Conservation (phyloP, 2,329 filamentous ascomycete species). For the Metarhizium sp. region DNA sequence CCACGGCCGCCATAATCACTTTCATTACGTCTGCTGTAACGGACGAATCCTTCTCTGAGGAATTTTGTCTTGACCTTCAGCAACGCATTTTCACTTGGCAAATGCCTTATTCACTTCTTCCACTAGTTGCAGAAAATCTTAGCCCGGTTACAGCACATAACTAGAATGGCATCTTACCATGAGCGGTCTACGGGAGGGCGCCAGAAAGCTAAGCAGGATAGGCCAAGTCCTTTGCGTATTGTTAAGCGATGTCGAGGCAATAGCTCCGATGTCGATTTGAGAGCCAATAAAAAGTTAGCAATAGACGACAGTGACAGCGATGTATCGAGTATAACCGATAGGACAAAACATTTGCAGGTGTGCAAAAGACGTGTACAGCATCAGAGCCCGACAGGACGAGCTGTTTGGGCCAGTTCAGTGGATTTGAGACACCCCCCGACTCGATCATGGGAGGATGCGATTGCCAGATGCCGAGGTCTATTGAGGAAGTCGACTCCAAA, state of each 20-base stretch:
- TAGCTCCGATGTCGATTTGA: background rate
- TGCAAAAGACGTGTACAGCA: constrained; percentile 7
- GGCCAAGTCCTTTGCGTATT: constrained; percentile 40
- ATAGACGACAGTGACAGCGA: constrained; percentile 1
- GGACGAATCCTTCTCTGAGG: background rate
- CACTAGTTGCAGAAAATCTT: background rate
- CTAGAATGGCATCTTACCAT: constrained; percentile 25
- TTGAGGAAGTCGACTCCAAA: constrained; percentile 7
- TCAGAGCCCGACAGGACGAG: background rate
- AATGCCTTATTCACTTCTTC: background rate
- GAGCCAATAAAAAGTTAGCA: background rate
- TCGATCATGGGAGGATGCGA: constrained; percentile 8
- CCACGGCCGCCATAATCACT: background rate
- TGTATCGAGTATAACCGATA: background rate
- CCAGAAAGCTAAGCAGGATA: constrained; percentile 10
- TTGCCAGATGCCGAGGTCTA: constrained; percentile 9
- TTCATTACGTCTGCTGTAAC: background rate
- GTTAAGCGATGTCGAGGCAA: constrained; percentile 26
- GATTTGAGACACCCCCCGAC: constrained; percentile 5
- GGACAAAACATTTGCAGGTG: constrained; percentile 5
- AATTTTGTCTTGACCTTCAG: background rate
- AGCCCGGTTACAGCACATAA: background rate
- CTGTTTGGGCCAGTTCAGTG: constrained; percentile 6
- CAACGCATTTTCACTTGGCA: background rate
- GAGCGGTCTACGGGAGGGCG: background rate